Evolutionary conservation across 495 filamentous ascomycete genomes (phyloP).

Genomic region (Gamarada debralockiae): DNA sequence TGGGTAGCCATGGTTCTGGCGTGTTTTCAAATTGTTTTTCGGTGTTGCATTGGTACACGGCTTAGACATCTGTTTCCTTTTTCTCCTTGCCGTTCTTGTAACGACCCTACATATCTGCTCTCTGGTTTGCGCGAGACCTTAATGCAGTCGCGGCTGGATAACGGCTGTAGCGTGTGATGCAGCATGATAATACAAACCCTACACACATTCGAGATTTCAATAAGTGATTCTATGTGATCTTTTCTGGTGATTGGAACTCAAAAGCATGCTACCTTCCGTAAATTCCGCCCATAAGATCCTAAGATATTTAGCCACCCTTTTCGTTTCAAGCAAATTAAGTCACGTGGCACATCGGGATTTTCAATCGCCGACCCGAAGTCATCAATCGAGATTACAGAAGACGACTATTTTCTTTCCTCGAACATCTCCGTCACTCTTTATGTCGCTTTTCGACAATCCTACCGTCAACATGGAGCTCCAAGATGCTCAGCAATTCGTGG

Average conservation of each 20-base stretch:
- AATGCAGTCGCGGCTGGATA: slow-evolving; percentile 13
- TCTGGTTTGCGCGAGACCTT: slow-evolving; percentile 16
- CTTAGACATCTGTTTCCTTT: slow-evolving; percentile 26
- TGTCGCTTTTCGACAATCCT: slow-evolving; percentile 14
- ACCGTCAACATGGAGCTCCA: slow-evolving; percentile 68
- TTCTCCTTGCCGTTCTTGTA: slow-evolving; percentile 15
- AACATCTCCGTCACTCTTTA: not conserved
- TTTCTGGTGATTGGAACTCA: too few species aligned
- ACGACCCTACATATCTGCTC: slow-evolving; percentile 21
- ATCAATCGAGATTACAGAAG: not conserved
- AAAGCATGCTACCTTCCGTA: too few species aligned
- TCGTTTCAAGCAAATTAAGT: too few species aligned
- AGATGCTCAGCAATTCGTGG: slow-evolving; percentile 69
- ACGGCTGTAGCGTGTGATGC: slow-evolving; percentile 10
- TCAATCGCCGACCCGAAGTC: not conserved
- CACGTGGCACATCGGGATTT: not conserved
- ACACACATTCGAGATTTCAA: slow-evolving; percentile 2
- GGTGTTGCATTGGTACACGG: slow-evolving; percentile 29
- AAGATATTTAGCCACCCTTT: too few species aligned
- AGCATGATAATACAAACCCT: slow-evolving; percentile 23
- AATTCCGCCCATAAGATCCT: too few species aligned
- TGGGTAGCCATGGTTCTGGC: slow-evolving; percentile 18
- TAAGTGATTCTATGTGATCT: not conserved
- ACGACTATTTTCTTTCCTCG: not conserved
- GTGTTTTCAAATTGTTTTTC: slow-evolving; percentile 21